Conservation (phyloP, 2,329 filamentous ascomycete species). For the Lasiodiplodia theobromae region DNA sequence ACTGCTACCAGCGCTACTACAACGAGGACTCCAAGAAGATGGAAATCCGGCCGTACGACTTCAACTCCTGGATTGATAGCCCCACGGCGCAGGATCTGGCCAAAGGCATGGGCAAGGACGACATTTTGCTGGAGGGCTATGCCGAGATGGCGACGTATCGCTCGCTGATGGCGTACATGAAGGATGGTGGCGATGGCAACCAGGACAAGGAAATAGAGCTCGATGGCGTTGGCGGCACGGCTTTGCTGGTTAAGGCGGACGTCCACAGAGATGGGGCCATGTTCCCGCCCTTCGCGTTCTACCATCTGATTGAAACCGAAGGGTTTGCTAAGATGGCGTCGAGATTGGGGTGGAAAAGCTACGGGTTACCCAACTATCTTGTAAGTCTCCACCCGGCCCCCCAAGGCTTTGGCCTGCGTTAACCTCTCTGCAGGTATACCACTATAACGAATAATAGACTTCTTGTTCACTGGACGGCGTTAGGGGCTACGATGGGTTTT, state of each 20-base stretch:
- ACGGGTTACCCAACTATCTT: constrained; percentile 95
- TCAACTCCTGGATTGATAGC: constrained; percentile 97
- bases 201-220: constrained; percentile 72
- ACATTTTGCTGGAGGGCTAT: constrained; percentile 93
- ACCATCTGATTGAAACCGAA: constrained; percentile 96
- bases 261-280: constrained; percentile 97
- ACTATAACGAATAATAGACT: constrained; percentile 77
- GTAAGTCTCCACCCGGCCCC: constrained; percentile 60
- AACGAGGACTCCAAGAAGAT: constrained; percentile 73
- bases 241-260: constrained; percentile 91
- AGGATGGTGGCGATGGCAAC: constrained; percentile 57
- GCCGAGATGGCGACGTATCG: constrained; percentile 91
- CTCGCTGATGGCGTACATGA: constrained; percentile 87
- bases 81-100: constrained; percentile 77
- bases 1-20: constrained; percentile 87
- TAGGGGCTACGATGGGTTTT: constrained; percentile 23
- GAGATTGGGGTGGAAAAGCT: constrained; percentile 82
- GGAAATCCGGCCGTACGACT: constrained; percentile 88
- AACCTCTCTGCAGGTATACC: constrained; percentile 71
- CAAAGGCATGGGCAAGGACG: constrained; percentile 83
- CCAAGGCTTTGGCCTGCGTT: constrained; percentile 20
- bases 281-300: constrained; percentile 97
- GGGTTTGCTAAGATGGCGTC: constrained; percentile 98
- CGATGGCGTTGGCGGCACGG: constrained; percentile 93
- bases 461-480: constrained; percentile 45